Base-by-base conservation (phyloP, 176 grass and related monocot species). In the Dendrocalamus sinicus region DNA sequence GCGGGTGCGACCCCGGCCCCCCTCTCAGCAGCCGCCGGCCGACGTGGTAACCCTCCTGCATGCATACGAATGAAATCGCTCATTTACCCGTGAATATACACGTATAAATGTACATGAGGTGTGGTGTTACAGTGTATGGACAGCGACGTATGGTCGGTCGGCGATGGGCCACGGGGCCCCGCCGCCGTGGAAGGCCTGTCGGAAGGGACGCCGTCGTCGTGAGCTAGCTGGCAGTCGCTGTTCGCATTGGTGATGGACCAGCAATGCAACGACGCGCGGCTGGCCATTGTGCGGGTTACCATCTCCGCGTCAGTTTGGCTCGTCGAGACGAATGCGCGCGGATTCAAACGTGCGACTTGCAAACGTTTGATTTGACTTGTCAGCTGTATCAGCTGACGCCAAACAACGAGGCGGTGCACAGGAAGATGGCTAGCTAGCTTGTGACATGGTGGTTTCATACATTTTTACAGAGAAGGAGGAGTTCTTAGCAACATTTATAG, bases 1-100 rank as follows among this genome's bases (percentile, higher is more conserved):
- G 94, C 54, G 94, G 94, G 69, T 89, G 85, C 13, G 94, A 97
- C 43, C 94, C 92, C 3, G 88, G 92, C 0, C 93, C 93, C 0
- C 77, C 83, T 47, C 58, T 81, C 55, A 88, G 24, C 85, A 87
- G 70, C 9, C 89, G 80, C 32, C 85, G 89, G 1, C 80, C 72
- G 68, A 0, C 73, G 23, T 14, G 1, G 76, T 32, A 9, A 39
- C 76, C 9, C 4, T 3, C 23, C 75, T 86, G 79, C 67, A 43
- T 86, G 79, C 67, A 43, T 11, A 7, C 71, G 30, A 17, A 22
- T 20, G 3, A 19, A 20, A 68, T 6, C 7, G 17, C 15, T 23
- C 32, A 17, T 12, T 65, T 44, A 80, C 24, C 5, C 22, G 1
- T 9, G 59, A 48, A n/a, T 4, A 43, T 19, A 16, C 19, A 48